Evolutionary conservation across 768 basidiomycete species (phyloP), one percentile per base, ranked within the genome.

Genomic region (Boletus sp.): DNA sequence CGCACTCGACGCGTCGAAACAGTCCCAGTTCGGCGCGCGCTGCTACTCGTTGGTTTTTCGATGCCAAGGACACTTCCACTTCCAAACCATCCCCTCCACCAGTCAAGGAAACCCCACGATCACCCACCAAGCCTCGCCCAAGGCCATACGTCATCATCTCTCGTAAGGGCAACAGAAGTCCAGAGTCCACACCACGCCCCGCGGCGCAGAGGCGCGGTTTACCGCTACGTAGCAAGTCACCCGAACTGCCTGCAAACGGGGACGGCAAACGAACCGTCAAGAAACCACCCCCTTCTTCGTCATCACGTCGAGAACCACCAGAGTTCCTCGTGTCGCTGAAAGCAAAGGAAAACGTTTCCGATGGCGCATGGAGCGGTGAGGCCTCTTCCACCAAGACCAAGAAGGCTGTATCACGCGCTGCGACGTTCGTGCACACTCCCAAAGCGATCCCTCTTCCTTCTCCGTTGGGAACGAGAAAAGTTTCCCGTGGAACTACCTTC

Each of bases 301-400:
- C 41, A 2, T 24, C 48, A 3, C 56, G 55, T 30, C 50, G 59
- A 7, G 61, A 60, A 52, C 62, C 53, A 17, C 70, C 66, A 15
- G 61, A 57, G 37, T 70, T 72, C 30, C 72, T 60, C 7, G 58
- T 72, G 62, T 54, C 56, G 8, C 33, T 56, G n/a, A 44, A 54
- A 11, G 63, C 62, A 33, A 72, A 72, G 52, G 59, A 66, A 39
- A 67, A 68, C 7, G 12, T 56, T 33, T 64, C 63, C 0, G 61
- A 67, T 1, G 20, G 54, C 11, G 29, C 59, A 17, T 5, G 51
- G 36, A 61, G 53, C 11, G 44, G 57, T 18, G 63, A 68, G 17
- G 44, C 35, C 2, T 45, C 57, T 4, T 45, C 64, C 7, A 46
- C n/a, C 10, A 63, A 48, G 50, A 12, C 52, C 10, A 64, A 61